Conservation (phyloP, 2,329 filamentous ascomycete genomes). For the Thermoascus crustaceus region DNA sequence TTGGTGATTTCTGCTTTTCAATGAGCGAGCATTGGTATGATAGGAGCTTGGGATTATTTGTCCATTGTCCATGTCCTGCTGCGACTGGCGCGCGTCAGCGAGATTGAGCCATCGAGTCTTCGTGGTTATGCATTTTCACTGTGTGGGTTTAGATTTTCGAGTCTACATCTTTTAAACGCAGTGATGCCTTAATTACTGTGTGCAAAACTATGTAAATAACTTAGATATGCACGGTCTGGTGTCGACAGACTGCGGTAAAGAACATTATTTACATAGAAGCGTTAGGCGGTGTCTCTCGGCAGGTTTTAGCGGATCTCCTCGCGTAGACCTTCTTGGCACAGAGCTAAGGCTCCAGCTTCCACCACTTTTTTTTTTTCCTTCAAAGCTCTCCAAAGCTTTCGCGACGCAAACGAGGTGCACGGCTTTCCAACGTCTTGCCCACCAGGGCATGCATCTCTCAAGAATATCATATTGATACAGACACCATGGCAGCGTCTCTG, state of each 20-base stretch:
- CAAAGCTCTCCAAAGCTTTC: background rate
- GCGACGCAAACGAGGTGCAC: too few species aligned
- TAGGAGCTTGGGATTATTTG: conserved; percentile 8
- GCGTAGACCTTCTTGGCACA: conserved; percentile 10
- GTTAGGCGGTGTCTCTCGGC: conserved; percentile 10
- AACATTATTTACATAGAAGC: conserved; percentile 13
- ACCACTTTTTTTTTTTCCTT: conserved; percentile 1
- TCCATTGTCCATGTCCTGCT: conserved; percentile 2
- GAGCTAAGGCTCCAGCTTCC: background rate
- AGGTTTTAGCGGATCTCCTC: conserved; percentile 1
- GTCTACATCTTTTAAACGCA: conserved; percentile 5
- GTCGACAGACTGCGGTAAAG: too few species aligned
- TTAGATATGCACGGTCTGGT: too few species aligned
- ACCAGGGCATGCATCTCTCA: background rate
- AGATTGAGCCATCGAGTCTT: conserved; percentile 2
- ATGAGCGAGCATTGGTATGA: conserved; percentile 29
- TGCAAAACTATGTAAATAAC: background rate
- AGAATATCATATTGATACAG: background rate
- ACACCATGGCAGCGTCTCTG: conserved; percentile 23
- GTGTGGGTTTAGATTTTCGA: conserved; percentile 1
- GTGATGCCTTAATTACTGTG: conserved; percentile 4
- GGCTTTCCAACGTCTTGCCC: background rate
- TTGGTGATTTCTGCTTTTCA: conserved; percentile 16
- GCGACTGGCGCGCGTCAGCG: background rate
- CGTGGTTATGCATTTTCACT: too few species aligned